Percentiles rank a stretch among this genome's conserved stretches.
These are phyloP conservation scores for Termitomyces titanicus DNA, from an alignment of 768 basidiomycete species.

Conservation along the genomic window DNA sequence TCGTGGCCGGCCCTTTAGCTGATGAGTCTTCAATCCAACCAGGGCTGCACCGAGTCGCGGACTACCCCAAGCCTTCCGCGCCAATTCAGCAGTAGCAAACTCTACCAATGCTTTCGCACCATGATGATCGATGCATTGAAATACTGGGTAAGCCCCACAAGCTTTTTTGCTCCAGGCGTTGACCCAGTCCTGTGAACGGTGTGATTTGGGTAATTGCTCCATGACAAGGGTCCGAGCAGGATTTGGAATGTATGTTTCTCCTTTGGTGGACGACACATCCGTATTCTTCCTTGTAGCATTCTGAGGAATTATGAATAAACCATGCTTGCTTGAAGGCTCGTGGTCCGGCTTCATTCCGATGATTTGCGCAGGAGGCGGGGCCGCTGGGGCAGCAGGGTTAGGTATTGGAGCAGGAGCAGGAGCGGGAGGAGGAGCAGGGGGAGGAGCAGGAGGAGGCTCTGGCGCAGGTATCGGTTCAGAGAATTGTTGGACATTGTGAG, in stretches of 20 bases:
- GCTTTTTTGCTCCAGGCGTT: conserved; percentile 40
- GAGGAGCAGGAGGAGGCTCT: conserved; percentile 11
- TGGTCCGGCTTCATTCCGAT: conserved; percentile 48
- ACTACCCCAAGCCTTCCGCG: conserved; percentile 47
- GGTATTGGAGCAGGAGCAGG: no score
- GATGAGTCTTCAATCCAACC: conserved; percentile 27
- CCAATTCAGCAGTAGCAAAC: conserved; percentile 41
- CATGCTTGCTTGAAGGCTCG: conserved; percentile 43
- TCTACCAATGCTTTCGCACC: conserved; percentile 48
- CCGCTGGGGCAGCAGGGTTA: conserved; percentile 13
- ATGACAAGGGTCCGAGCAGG: conserved; percentile 52
- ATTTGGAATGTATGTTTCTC: conserved; percentile 36
- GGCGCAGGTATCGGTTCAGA: conserved; percentile 6
- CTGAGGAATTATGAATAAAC: conserved; percentile 33
- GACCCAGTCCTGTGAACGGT: conserved; percentile 39
- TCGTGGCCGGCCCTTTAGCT: conserved; percentile 40
- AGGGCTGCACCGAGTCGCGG: conserved; percentile 35
- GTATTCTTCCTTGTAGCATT: conserved; percentile 6
- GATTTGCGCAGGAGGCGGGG: conserved; percentile 11
- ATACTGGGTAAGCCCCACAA: conserved; percentile 33
- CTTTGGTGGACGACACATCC: conserved; percentile 11
- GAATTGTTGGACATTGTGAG: conserved; percentile 5
- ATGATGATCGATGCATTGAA: conserved; percentile 37
- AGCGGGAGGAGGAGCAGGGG: conserved; percentile 15
- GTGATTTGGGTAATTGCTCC: conserved; percentile 49